Evolutionary conservation across 805 yeast genomes (phyloP), one percentile per base, ranked within the genome.

Genomic region (Schwanniomyces occidentalis): DNA sequence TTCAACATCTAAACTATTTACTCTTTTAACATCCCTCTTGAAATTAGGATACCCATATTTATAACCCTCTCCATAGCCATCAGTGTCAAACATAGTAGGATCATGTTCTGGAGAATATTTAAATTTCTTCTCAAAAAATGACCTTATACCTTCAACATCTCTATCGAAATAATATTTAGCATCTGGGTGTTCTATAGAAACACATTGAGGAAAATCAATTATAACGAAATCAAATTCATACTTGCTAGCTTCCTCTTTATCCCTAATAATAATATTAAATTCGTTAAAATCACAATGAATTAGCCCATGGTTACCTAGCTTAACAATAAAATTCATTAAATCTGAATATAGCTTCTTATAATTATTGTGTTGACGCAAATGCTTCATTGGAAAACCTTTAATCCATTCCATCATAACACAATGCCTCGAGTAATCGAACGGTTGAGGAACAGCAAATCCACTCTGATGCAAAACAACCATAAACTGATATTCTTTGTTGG

Each of bases 221-320:
- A 93, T 96, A 14, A 90, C 83, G 51, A 89, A 87, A 32, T 86
- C 93, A 27, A 65, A 63, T 36, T 80, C 86, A 38, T 63, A 65
- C 13, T 70, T 53, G 25, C 57, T 68, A 12, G 65, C 63, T 13
- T 71, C 75, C 28, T 75, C 76, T 20, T 76, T 70, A 43, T 84
- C 84, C 25, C 85, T 71, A 19, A 88, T 80, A 76, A 93, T 87
- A 48, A 93, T 88, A 59, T 93, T 93, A 62, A 93, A 93, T 64
- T 93, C 99, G 60, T 93, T 93, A 67, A 82, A 93, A 68, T 93
- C 99, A 72, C 99, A 91, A 62, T 93, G 99, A 35, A 93, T 89
- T 37, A 93, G 71, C 1, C 99, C 99, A 48, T 82, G 77, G 51
- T 85, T 82, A 5, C 85, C 99, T 34, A 93, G 66, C 42, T 79